Base-by-base conservation (phyloP, 306 rosid genomes). In the Citrullus mucosospermus region DNA sequence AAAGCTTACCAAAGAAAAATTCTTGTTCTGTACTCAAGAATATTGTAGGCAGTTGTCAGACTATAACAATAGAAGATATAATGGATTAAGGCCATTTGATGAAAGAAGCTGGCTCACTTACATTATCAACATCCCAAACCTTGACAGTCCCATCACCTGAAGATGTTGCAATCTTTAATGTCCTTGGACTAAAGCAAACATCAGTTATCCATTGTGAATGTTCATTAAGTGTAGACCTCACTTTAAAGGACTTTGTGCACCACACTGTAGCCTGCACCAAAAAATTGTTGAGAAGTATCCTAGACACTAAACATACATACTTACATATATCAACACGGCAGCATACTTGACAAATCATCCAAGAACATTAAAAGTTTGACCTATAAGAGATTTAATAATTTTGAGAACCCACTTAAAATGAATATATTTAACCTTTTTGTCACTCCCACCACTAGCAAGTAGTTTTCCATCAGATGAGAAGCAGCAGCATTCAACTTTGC, bases 401-500 rank as follows among this genome's bases (percentile, higher is more conserved):
- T 32, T 53, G 28, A 74, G 34, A 74, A 74, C 39, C 63, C 30
- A 74, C 50, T 32, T 32, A 48, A 51, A 61, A 80, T 78, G 55
- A 39, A 75, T 70, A 39, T 50, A 76, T 32, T 73, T 70, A 75
- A 90, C 98, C 96, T 90, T 93, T 71, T 85, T 89, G 76, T 93
- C 94, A 41, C 80, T 89, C 66, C 97, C 98, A 82, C 91, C 97
- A n/a, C 92, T 93, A 75, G 88, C 97, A 84, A 93, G 86, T 81
- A 90, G 85, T 84, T 89, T 93, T 76, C 98, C 98, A 79, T 93
- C 96, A 48, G 89, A 86, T 60, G 98, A 93, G 84, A 93, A 93
- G 84, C 92, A 85, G 80, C 97, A 93, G 54, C 97, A 89, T 81
- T 89, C 93, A 69, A 91, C 81, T 87, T 90, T 86, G 79, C 61